A percentile compares a stretch with the other conserved stretches of the same genome.
phyloP scores from a whole-genome alignment of 352 stramenopile species.

The Pythium insidiosum region DNA sequence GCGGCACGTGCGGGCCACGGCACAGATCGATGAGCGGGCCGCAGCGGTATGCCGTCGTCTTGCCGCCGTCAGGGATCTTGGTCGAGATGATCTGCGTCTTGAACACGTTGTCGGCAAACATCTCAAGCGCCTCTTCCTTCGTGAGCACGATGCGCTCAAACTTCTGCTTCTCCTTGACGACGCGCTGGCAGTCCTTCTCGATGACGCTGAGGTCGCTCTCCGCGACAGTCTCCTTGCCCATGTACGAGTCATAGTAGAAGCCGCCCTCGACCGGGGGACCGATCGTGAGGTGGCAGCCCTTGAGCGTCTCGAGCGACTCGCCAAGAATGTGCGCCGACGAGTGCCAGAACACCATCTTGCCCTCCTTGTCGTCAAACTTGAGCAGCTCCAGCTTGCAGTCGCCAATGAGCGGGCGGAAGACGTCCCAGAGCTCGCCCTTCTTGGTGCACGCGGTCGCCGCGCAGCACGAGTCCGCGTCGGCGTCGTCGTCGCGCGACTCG shows the following conservation, averaged over 20 bases:
- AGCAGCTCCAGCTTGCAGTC: slow-evolving; percentile 95
- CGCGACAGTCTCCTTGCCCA: slow-evolving; percentile 75
- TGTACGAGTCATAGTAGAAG: slow-evolving; percentile 99
- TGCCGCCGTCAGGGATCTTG: slow-evolving; percentile 95
- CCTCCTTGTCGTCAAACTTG: slow-evolving; percentile 97
- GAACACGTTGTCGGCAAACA: slow-evolving; percentile 99
- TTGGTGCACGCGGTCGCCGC: slow-evolving; percentile 18
- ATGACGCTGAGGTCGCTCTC: slow-evolving; percentile 86
- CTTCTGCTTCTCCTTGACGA: slow-evolving; percentile 96
- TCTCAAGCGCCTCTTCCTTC: slow-evolving; percentile 97
- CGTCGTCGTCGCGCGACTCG: slow-evolving; percentile 49
- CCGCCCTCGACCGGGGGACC: slow-evolving; percentile 93
- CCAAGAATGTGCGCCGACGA: slow-evolving; percentile 96
- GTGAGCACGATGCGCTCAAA: slow-evolving; percentile 98
- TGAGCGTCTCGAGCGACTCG: slow-evolving; percentile 95
- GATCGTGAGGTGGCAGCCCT: slow-evolving; percentile 96
- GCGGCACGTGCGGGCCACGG: slow-evolving; percentile 93
- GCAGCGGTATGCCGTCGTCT: slow-evolving; percentile 97
- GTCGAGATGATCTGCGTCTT: slow-evolving; percentile 96
- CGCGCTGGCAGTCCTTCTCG: slow-evolving; percentile 87
- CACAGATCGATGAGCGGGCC: slow-evolving; percentile 98
- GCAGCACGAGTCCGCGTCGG: slow-evolving; percentile 38
- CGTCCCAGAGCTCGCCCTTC: slow-evolving; percentile 93
- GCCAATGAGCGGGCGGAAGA: slow-evolving; percentile 95
- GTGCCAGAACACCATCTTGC: slow-evolving; percentile 97